Percentiles rank a stretch among this genome's conserved stretches.
These are phyloP conservation scores for Aspergillus mulundensis DNA, from an alignment of 495 filamentous ascomycete species.

Conservation along the genomic window DNA sequence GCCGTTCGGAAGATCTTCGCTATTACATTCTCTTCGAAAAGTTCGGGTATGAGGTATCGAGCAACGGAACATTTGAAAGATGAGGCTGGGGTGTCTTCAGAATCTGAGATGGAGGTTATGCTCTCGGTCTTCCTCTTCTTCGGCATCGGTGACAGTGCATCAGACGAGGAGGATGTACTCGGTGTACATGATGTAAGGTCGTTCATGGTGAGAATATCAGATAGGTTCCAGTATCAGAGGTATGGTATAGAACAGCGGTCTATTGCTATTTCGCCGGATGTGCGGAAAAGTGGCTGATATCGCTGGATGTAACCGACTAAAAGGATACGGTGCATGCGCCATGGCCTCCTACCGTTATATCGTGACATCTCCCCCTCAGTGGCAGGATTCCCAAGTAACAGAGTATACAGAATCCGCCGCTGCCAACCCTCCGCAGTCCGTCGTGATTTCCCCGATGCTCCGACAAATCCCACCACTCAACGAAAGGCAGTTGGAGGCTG, in stretches of 20 bases:
- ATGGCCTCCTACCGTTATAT: not conserved
- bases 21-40: slow-evolving; percentile 25
- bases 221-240: too few species aligned
- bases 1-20: slow-evolving; percentile 29
- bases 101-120: slow-evolving; percentile 5
- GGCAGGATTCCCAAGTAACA: too few species aligned
- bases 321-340: not conserved
- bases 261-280: too few species aligned
- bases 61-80: not conserved
- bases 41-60: slow-evolving; percentile 11
- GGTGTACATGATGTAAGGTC: not conserved
- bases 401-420: not conserved
- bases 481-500: not conserved
- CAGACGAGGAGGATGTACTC: slow-evolving; percentile 4
- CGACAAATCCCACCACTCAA: not conserved
- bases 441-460: not conserved
- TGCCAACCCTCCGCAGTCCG: slow-evolving; percentile 1
- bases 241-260: too few species aligned
- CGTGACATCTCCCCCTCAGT: too few species aligned
- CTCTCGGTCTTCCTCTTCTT: not conserved
- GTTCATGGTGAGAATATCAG: not conserved
- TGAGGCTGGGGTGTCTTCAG: not conserved
- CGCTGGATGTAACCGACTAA: not conserved
- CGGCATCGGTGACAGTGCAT: not conserved
- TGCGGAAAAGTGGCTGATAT: not conserved